A percentile compares a stretch with the other conserved stretches of the same genome.
These are phyloP conservation scores for Pelargonium exstipulatum DNA, from an alignment of 441 rosid genomes.

Conservation along the genomic window DNA sequence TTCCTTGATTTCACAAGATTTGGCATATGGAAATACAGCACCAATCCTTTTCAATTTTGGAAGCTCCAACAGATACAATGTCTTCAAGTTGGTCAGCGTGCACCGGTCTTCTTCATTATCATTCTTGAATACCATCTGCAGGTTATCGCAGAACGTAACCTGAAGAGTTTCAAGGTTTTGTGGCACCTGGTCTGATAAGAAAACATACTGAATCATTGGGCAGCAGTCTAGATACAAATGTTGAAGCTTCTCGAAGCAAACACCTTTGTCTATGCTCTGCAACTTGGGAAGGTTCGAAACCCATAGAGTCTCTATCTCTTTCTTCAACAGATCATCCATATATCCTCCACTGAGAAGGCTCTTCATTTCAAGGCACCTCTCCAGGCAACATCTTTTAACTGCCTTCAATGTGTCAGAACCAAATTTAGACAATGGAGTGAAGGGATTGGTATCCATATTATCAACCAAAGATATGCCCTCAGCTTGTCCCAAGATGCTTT, in stretches of 20 bases:
- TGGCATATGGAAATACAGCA: constrained; percentile 10
- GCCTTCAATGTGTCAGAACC: constrained; percentile 16
- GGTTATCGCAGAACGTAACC: constrained; percentile 36
- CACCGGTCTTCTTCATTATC: not conserved
- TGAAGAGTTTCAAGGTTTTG: constrained; percentile 30
- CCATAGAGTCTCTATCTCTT: constrained; percentile 33
- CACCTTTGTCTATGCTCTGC: constrained; percentile 21
- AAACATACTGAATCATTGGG: constrained; percentile 31
- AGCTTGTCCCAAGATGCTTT: constrained; percentile 24
- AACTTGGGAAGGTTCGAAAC: constrained; percentile 35
- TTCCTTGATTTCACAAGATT: not conserved
- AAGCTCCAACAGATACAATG: constrained; percentile 34
- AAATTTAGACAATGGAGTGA: constrained; percentile 21
- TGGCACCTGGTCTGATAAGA: constrained; percentile 28
- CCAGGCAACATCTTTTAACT: constrained; percentile 37
- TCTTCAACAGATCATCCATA: constrained; percentile 18
- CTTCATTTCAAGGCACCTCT: constrained; percentile 30
- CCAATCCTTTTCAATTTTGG: constrained; percentile 33
- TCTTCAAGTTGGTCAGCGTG: constrained; percentile 20
- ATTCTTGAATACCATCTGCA: constrained; percentile 25
- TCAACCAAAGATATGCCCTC: constrained; percentile 33
- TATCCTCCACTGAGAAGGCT: constrained; percentile 24
- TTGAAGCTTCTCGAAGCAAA: constrained; percentile 30
- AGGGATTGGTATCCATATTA: constrained; percentile 18
- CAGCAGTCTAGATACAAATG: constrained; percentile 41